phyloP scores from a whole-genome alignment of 257 asterid genomes.

The Lycium barbarum region DNA sequence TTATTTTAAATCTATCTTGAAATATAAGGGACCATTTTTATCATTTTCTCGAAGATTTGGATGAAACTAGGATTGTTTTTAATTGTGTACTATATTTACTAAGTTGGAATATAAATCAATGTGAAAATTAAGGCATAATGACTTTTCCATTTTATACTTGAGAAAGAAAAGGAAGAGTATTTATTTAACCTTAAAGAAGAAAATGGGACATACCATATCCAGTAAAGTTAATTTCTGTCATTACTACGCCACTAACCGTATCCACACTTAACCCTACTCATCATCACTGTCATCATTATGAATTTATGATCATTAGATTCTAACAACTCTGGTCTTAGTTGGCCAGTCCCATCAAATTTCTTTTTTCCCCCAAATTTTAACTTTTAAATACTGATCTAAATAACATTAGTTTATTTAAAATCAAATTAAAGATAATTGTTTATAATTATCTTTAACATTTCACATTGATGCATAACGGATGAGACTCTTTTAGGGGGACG shows the following conservation, averaged over 20 bases:
- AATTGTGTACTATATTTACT: background rate
- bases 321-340: background rate
- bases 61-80: background rate
- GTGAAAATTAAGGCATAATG: background rate
- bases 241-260: background rate
- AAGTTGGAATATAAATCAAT: background rate
- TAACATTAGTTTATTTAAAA: background rate
- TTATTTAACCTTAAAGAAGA: conserved; percentile 2
- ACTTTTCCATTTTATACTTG: background rate
- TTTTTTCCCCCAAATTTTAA: too few species aligned
- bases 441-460: too few species aligned
- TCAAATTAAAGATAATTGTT: too few species aligned
- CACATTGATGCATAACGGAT: too few species aligned
- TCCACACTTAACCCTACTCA: background rate
- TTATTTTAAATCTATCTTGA: background rate
- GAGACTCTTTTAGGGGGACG: too few species aligned
- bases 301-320: background rate
- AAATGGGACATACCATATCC: background rate
- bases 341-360: background rate
- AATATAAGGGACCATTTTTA: background rate
- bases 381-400: too few species aligned
- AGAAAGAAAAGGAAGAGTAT: conserved; percentile 11
- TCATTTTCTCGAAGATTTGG: background rate
- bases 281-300: background rate
- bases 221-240: background rate